Conservation (phyloP, 352 stramenopile genomes). For the Phytopythium chamaehyphon region DNA sequence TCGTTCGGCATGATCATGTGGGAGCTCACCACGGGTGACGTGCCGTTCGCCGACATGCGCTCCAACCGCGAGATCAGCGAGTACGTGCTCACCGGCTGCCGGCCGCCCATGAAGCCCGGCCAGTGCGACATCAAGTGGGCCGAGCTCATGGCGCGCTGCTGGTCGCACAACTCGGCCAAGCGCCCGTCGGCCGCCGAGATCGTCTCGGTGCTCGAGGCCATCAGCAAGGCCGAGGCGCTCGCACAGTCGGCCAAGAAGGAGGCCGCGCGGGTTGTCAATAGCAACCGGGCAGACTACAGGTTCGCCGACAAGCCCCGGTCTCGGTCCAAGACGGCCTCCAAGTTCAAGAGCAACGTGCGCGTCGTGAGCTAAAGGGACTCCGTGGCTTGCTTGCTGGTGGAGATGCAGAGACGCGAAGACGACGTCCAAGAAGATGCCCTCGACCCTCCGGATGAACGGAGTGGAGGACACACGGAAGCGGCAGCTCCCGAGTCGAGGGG, state of each 20-base stretch:
- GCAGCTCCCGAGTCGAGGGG: too few species aligned
- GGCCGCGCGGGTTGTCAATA: slow-evolving; percentile 60
- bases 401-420: too few species aligned
- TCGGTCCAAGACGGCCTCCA: slow-evolving; percentile 37
- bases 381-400: not conserved
- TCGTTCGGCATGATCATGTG: slow-evolving; percentile 87
- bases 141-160: slow-evolving; percentile 81
- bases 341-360: slow-evolving; percentile 71
- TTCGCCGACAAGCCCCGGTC: slow-evolving; percentile 57
- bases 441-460: too few species aligned
- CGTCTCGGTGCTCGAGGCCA: slow-evolving; percentile 72
- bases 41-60: slow-evolving; percentile 65
- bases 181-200: slow-evolving; percentile 79
- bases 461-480: too few species aligned
- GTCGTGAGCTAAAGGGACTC: slow-evolving; percentile 22
- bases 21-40: slow-evolving; percentile 81
- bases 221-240: slow-evolving; percentile 67
- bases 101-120: slow-evolving; percentile 71
- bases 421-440: not conserved
- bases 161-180: slow-evolving; percentile 67
- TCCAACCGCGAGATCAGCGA: slow-evolving; percentile 72
- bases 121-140: slow-evolving; percentile 82
- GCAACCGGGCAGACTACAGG: slow-evolving; percentile 76
- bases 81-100: slow-evolving; percentile 69
- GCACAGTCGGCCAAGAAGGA: slow-evolving; percentile 64